These are phyloP conservation scores for Leucoagaricus sp. DNA, from an alignment of 1,284 basidiomycete genomes.

Conservation along the genomic window DNA sequence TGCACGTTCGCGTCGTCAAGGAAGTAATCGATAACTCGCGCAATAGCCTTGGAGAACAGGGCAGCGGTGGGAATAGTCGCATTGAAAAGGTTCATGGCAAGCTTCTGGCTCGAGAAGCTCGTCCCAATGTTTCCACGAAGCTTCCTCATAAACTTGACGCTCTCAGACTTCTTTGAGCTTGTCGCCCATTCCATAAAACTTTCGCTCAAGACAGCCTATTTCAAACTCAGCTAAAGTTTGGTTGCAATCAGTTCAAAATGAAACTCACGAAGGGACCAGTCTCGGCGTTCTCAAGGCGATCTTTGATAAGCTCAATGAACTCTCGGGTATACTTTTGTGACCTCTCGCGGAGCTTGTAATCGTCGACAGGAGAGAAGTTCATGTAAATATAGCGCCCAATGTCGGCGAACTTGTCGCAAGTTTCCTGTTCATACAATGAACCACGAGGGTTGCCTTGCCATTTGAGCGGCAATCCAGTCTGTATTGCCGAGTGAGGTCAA, in stretches of 20 bases:
- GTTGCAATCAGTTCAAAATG: neutral
- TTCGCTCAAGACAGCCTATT: neutral
- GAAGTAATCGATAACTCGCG: slow-evolving; percentile 67
- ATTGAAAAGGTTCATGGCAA: slow-evolving; percentile 45
- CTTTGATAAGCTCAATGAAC: slow-evolving; percentile 42
- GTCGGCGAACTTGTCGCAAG: slow-evolving; percentile 53
- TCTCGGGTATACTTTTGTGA: slow-evolving; percentile 38
- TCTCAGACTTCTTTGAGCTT: slow-evolving; percentile 5
- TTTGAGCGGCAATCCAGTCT: slow-evolving; percentile 65
- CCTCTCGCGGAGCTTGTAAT: slow-evolving; percentile 57
- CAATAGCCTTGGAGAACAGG: slow-evolving; percentile 55
- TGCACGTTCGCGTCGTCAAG: slow-evolving; percentile 42
- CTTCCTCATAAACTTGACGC: slow-evolving; percentile 28
- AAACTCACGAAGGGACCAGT: slow-evolving; percentile 7
- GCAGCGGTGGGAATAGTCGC: slow-evolving; percentile 52
- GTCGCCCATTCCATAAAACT: slow-evolving; percentile 12
- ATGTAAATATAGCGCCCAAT: slow-evolving; percentile 65
- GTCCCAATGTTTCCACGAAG: slow-evolving; percentile 21
- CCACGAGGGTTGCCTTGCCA: slow-evolving; percentile 45
- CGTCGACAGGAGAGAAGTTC: slow-evolving; percentile 52
- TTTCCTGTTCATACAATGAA: slow-evolving; percentile 48
- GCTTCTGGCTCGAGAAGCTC: slow-evolving; percentile 26
- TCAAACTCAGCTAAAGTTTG: neutral
- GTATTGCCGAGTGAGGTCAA: neutral
- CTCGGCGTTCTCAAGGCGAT: slow-evolving; percentile 35